These are phyloP conservation scores for Tympanopsis confertula DNA, from an alignment of 2,329 filamentous ascomycete genomes.

Conservation along the genomic window DNA sequence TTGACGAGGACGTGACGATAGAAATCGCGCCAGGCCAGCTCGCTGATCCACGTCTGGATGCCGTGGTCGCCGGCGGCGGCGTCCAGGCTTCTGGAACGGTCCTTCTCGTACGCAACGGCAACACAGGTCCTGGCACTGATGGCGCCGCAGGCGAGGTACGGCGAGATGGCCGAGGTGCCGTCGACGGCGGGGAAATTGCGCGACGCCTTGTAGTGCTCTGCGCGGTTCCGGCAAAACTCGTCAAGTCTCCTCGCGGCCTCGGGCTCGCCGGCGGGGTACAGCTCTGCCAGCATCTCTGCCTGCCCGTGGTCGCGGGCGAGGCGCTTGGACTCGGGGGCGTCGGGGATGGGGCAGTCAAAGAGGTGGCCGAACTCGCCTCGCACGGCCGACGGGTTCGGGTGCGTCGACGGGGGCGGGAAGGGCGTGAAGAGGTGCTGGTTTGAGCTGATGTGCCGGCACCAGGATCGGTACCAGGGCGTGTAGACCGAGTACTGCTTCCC, in stretches of 20 bases:
- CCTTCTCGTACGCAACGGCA: slow-evolving; percentile 46
- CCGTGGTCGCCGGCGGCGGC: slow-evolving; percentile 43
- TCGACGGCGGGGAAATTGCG: slow-evolving; percentile 56
- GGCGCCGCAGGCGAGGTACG: slow-evolving; percentile 60
- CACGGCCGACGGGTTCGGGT: slow-evolving; percentile 25
- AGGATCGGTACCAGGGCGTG: slow-evolving; percentile 68
- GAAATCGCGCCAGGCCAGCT: slow-evolving; percentile 79
- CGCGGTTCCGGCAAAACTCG: slow-evolving; percentile 56
- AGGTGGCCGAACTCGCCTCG: slow-evolving; percentile 31
- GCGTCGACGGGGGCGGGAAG: slow-evolving; percentile 43
- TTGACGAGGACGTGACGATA: slow-evolving; percentile 76
- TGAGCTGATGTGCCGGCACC: slow-evolving; percentile 61
- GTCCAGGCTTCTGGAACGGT: slow-evolving; percentile 54
- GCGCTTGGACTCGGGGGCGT: slow-evolving; percentile 49
- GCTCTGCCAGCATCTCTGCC: slow-evolving; percentile 36
- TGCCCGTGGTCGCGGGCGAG: slow-evolving; percentile 41
- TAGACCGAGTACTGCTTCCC: slow-evolving; percentile 80
- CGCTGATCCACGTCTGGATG: slow-evolving; percentile 65
- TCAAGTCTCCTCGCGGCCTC: slow-evolving; percentile 53
- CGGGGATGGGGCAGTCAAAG: slow-evolving; percentile 50
- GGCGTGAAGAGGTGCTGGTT: slow-evolving; percentile 57
- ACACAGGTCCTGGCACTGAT: slow-evolving; percentile 59
- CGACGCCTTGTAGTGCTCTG: slow-evolving; percentile 46
- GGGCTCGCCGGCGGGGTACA: slow-evolving; percentile 69
- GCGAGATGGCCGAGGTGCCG: slow-evolving; percentile 58